Base-by-base conservation (phyloP, 192 early-diverging fungal species). In the Mortierella alpina region DNA sequence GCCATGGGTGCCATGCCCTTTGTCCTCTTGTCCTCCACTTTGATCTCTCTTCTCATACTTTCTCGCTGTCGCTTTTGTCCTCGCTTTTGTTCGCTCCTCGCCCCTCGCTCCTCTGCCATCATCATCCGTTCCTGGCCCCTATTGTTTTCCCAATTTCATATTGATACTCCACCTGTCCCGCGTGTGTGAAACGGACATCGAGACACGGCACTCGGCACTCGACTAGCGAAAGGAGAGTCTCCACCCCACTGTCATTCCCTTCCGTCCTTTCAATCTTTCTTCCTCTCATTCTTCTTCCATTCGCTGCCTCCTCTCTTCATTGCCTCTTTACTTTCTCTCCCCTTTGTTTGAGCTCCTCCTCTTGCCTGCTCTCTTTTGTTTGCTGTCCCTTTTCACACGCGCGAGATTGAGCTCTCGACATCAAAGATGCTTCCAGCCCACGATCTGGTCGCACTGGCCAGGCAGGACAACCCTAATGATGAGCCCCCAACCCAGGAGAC, bases 361-460 rank as follows among this genome's bases (percentile, higher is more conserved):
- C 11, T 59, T 59, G 7, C 57, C 0, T 45, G 31, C 56, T 2
- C 23, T 59, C 47, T 39, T 23, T 50, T 17, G 39, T 9, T 70
- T 17, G 11, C 11, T 40, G 31, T 39, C 18, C 41, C 14, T 11
- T 47, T 47, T 22, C 60, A 1, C 55, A 57, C 55, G 6, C 55
- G 22, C 55, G 9, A 57, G 22, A 57, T 31, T 31, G 31, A 31
- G 31, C 31, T 31, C 31, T 31, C 31, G 31, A 68, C 15, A 45
- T 55, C 46, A 57, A 63, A 15, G 31, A 72, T 80, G 77, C 53
- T 72, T 41, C 70, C 77, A 39, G 64, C 61, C 5, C 69, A 72
- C 31, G 77, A 80, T 63, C 59, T 80, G 70, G 70, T 80, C 60
- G 60, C 59, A 72, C 60, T 80, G 55, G 70, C 77, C 51, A 72